Conservation (phyloP, 768 basidiomycete genomes). For the Mycena vulgaris region DNA sequence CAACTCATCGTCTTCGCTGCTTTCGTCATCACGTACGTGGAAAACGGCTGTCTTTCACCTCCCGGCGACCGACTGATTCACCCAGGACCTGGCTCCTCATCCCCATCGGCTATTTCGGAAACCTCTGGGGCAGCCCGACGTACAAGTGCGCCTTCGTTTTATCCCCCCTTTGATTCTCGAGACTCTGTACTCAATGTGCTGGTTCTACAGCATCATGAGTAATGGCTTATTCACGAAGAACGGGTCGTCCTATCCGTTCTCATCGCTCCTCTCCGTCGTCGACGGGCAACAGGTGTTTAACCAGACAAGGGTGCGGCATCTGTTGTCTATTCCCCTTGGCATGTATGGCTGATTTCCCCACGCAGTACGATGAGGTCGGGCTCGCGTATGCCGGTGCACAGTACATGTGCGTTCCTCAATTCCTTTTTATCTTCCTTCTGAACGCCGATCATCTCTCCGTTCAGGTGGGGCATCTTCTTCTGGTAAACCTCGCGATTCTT, state of each 20-base stretch:
- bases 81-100: conserved; percentile 19
- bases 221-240: conserved; percentile 25
- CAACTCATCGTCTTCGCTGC: background rate
- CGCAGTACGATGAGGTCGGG: conserved; percentile 1
- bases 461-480: conserved; percentile 14
- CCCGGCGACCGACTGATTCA: too few relatives aligned
- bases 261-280: background rate
- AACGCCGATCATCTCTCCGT: background rate
- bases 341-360: too few relatives aligned
- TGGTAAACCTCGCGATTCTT: background rate
- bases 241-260: conserved; percentile 11
- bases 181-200: too few relatives aligned
- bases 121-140: conserved; percentile 17
- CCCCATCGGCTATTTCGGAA: conserved; percentile 22
- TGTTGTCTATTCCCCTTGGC: too few relatives aligned
- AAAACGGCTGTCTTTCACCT: background rate
- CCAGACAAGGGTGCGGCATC: background rate
- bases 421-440: background rate
- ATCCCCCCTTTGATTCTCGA: background rate
- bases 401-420: background rate
- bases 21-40: conserved; percentile 3
- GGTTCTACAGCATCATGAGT: conserved; percentile 9
- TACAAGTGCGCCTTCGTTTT: background rate
- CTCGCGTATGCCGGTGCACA: conserved; percentile 12
- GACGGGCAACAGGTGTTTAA: background rate